Evolutionary conservation across 208 protist species (phyloP).

Genomic region (Blechomonas ayalai): DNA sequence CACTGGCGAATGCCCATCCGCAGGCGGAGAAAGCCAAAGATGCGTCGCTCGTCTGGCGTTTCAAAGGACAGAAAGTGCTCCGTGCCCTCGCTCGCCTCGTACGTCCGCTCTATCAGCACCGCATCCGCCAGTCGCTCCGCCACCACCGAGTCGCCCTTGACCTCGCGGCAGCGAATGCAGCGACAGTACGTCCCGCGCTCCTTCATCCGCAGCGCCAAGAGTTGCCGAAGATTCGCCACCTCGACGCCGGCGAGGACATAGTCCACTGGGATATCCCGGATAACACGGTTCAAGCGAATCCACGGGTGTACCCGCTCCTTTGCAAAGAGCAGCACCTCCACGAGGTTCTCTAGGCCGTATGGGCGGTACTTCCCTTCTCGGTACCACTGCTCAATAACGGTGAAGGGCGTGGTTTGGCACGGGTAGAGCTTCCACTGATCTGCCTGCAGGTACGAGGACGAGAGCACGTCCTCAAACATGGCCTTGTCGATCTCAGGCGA

Average conservation of each 20-base stretch:
- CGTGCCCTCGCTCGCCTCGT: slow-evolving; percentile 59
- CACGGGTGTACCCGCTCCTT: slow-evolving; percentile 96
- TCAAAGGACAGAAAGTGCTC: slow-evolving; percentile 82
- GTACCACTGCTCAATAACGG: slow-evolving; percentile 96
- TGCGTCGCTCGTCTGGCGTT: slow-evolving; percentile 40
- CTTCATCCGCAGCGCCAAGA: slow-evolving; percentile 87
- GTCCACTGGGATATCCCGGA: slow-evolving; percentile 98
- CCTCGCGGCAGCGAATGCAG: slow-evolving; percentile 94
- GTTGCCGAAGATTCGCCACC: slow-evolving; percentile 95
- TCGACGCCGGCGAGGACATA: slow-evolving; percentile 97
- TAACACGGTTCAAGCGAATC: slow-evolving; percentile 97
- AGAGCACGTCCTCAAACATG: slow-evolving; percentile 94
- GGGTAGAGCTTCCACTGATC: slow-evolving; percentile 99
- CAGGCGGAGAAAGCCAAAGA: slow-evolving; percentile 81
- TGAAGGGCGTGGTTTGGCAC: slow-evolving; percentile 98
- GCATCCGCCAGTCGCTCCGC: slow-evolving; percentile 33
- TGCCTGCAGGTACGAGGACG: slow-evolving; percentile 92
- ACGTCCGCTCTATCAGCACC: slow-evolving; percentile 41
- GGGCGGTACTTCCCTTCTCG: slow-evolving; percentile 91
- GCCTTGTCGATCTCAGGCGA: slow-evolving; percentile 90
- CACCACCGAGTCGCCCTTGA: slow-evolving; percentile 61
- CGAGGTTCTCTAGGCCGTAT: slow-evolving; percentile 86
- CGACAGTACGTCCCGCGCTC: slow-evolving; percentile 85
- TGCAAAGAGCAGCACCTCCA: slow-evolving; percentile 94
- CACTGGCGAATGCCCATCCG: slow-evolving; percentile 52